Conservation (phyloP, 2,329 filamentous ascomycete species). For the Colletotrichum echinochloae region DNA sequence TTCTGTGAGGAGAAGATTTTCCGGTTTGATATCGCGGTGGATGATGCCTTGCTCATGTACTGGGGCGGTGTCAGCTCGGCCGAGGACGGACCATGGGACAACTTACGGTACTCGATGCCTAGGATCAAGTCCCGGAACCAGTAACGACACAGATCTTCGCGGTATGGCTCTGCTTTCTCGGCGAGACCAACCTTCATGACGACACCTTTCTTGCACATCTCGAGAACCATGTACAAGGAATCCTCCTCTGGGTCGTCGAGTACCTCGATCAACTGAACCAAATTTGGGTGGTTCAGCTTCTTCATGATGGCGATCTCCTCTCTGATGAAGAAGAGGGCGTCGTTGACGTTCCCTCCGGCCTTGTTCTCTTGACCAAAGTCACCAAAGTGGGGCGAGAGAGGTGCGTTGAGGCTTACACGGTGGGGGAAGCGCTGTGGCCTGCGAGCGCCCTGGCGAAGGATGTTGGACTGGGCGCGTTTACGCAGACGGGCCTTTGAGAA, state of each 20-base stretch:
- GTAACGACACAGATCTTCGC: slow-evolving; percentile 82
- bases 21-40: slow-evolving; percentile 97
- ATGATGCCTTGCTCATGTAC: slow-evolving; percentile 95
- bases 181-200: slow-evolving; percentile 96
- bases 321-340: slow-evolving; percentile 85
- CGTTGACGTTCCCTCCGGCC: slow-evolving; percentile 7
- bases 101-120: slow-evolving; percentile 90
- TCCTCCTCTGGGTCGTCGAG: slow-evolving; percentile 96
- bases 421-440: slow-evolving; percentile 57
- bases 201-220: slow-evolving; percentile 98
- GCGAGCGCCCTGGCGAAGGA: slow-evolving; percentile 70
- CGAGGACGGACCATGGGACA: neutral
- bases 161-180: slow-evolving; percentile 84
- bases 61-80: slow-evolving; percentile 48
- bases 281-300: slow-evolving; percentile 92
- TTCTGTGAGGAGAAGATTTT: slow-evolving; percentile 90
- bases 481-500: slow-evolving; percentile 94
- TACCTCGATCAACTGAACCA: slow-evolving; percentile 94
- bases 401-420: slow-evolving; percentile 47
- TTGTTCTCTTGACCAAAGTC: slow-evolving; percentile 35
- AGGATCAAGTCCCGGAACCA: slow-evolving; percentile 97
- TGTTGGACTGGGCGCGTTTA: slow-evolving; percentile 90
- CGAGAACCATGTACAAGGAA: slow-evolving; percentile 97
- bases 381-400: slow-evolving; percentile 45
- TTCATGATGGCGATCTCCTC: slow-evolving; percentile 99